Evolutionary conservation across 176 grass and related monocot genomes (phyloP).

Genomic region (Carex kokanica): DNA sequence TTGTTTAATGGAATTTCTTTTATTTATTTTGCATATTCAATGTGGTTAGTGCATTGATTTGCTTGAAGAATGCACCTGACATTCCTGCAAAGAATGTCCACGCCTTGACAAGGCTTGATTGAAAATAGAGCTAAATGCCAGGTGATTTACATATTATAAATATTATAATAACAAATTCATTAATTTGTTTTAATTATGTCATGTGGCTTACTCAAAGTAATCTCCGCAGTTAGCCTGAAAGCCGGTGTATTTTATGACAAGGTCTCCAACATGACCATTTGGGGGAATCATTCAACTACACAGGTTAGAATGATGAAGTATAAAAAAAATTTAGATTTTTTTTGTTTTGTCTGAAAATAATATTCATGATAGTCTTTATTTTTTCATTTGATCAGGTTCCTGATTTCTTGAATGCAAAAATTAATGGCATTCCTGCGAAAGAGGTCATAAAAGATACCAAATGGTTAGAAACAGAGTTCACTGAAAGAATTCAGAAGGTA

Average conservation of each 20-base stretch:
- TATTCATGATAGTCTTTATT: constrained; percentile 20
- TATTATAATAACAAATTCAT: constrained; percentile 1
- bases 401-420: constrained; percentile 99
- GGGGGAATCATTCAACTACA: constrained; percentile 98
- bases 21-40: constrained; percentile 11
- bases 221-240: constrained; percentile 79
- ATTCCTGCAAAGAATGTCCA: constrained; percentile 89
- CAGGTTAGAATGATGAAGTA: constrained; percentile 57
- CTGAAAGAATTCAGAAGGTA: constrained; percentile 81
- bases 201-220: constrained; percentile 20
- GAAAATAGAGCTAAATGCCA: constrained; percentile 99
- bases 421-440: constrained; percentile 62
- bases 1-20: background rate
- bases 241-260: constrained; percentile 97
- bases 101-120: constrained; percentile 83
- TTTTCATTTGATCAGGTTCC: constrained; percentile 60
- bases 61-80: constrained; percentile 84
- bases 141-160: constrained; percentile 34
- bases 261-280: constrained; percentile 97
- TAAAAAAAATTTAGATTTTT: background rate
- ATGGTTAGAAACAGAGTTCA: constrained; percentile 92
- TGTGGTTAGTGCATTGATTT: constrained; percentile 80
- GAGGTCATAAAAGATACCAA: constrained; percentile 81
- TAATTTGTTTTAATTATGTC: constrained; percentile 13
- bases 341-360: background rate